Evolutionary conservation across 2,329 filamentous ascomycete species (phyloP).

Genomic region (Fragosphaeria purpurea): DNA sequence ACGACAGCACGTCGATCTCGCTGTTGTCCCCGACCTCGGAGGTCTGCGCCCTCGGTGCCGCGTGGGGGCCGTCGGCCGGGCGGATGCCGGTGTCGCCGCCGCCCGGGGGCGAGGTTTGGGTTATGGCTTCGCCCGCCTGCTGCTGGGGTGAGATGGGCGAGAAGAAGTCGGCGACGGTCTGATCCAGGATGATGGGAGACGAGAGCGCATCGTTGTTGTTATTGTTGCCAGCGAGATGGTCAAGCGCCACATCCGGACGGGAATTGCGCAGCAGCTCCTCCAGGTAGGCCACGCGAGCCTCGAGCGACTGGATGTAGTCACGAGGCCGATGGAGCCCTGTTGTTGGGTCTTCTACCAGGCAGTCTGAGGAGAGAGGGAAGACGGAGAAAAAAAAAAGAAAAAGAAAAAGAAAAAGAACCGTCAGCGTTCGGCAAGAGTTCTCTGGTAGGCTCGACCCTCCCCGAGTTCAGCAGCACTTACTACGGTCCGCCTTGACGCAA

Average conservation of each 20-base stretch:
- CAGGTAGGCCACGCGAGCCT: constrained; percentile 19
- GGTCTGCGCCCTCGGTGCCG: too few relatives aligned
- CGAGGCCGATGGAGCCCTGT: constrained; percentile 23
- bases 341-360: constrained; percentile 24
- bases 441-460: too few relatives aligned
- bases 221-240: constrained; percentile 15
- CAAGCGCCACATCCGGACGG: constrained; percentile 17
- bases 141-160: neutral
- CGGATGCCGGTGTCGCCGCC: too few relatives aligned
- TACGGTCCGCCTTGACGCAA: constrained; percentile 15
- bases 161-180: neutral
- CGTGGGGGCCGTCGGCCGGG: too few relatives aligned
- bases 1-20: constrained; percentile 14
- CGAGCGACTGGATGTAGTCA: constrained; percentile 23
- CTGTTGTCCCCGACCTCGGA: neutral
- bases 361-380: neutral
- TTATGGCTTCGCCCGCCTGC: too few relatives aligned
- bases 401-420: too few relatives aligned
- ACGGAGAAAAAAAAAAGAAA: too few relatives aligned
- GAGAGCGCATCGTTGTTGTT: too few relatives aligned
- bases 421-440: too few relatives aligned
- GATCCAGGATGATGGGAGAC: neutral
- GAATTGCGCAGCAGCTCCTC: constrained; percentile 20
- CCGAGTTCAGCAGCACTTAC: constrained; percentile 4
- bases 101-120: too few relatives aligned